Evolutionary conservation across 106 monocot species (phyloP).

Genomic region (Dioscorea alata): DNA sequence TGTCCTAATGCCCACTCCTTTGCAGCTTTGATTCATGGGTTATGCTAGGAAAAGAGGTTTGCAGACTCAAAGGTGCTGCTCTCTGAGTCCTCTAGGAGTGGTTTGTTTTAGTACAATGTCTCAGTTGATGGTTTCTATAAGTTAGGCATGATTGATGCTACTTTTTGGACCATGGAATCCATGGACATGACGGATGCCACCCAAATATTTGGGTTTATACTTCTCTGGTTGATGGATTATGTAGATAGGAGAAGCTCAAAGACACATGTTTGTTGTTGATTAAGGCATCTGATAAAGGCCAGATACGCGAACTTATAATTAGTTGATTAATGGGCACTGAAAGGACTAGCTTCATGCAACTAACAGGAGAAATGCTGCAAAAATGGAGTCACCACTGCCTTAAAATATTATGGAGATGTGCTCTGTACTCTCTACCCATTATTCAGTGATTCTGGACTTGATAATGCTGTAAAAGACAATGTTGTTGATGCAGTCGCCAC

Average conservation of each 20-base stretch:
- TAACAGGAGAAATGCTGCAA: constrained; percentile 98
- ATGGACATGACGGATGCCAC: too few species aligned
- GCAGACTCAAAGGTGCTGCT: constrained; percentile 9
- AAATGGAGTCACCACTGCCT: constrained; percentile 59
- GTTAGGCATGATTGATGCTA: constrained; percentile 6
- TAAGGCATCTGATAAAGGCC: too few species aligned
- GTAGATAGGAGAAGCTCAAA: too few species aligned
- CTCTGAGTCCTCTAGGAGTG: constrained; percentile 1
- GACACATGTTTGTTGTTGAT: too few species aligned
- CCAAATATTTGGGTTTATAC: background rate
- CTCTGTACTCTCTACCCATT: constrained; percentile 75
- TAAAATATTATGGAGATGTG: constrained; percentile 91
- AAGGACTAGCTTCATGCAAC: constrained; percentile 89
- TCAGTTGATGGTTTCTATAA: constrained; percentile 17
- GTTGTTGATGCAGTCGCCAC: constrained; percentile 92
- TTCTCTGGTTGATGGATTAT: too few species aligned
- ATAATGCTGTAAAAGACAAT: constrained; percentile 93
- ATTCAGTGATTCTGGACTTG: constrained; percentile 73
- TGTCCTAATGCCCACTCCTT: constrained; percentile 10
- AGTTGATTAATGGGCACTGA: too few species aligned
- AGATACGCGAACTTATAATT: too few species aligned
- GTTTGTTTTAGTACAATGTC: constrained; percentile 16
- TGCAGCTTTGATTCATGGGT: constrained; percentile 11
- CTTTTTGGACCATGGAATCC: background rate
- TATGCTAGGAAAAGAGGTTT: constrained; percentile 11